These are phyloP conservation scores for Trichoderma cornu-damae DNA, from an alignment of 2,329 filamentous ascomycete species.

Conservation along the genomic window DNA sequence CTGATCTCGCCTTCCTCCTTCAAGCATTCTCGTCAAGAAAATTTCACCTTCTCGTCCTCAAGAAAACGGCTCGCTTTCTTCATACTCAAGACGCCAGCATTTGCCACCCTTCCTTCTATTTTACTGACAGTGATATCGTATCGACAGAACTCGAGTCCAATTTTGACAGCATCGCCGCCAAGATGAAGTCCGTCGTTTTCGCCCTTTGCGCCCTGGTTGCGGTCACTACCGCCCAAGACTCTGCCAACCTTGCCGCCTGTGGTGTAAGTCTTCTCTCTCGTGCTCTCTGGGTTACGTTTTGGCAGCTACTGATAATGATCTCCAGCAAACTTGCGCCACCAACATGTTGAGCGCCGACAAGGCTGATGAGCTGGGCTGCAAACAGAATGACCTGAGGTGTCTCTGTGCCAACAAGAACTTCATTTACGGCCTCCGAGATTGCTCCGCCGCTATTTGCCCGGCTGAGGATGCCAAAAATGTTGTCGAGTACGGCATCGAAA, in stretches of 20 bases:
- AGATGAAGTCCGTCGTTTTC: slow-evolving; percentile 48
- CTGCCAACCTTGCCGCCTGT: slow-evolving; percentile 43
- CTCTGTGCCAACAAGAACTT: slow-evolving; percentile 46
- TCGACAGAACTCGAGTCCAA: slow-evolving; percentile 13
- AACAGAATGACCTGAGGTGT: slow-evolving; percentile 38
- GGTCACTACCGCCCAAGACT: slow-evolving; percentile 39
- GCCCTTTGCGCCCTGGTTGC: slow-evolving; percentile 40
- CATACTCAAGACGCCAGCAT: neutral
- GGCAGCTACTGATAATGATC: slow-evolving; percentile 19
- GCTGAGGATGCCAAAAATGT: slow-evolving; percentile 33
- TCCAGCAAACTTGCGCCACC: slow-evolving; percentile 44
- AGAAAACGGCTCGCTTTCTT: neutral
- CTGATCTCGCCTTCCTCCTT: neutral
- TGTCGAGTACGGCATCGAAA: slow-evolving; percentile 36
- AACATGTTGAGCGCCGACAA: slow-evolving; percentile 46
- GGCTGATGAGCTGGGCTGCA: slow-evolving; percentile 44
- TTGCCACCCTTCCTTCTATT: neutral
- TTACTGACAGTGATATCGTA: neutral
- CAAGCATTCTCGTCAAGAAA: neutral
- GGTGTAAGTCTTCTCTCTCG: slow-evolving; percentile 42
- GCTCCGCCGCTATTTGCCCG: slow-evolving; percentile 41
- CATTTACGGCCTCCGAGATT: slow-evolving; percentile 48
- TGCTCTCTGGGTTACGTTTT: neutral
- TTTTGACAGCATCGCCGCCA: slow-evolving; percentile 29
- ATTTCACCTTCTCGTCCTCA: neutral